Evolutionary conservation across 441 rosid species (phyloP).

Genomic region (Hura crepitans): DNA sequence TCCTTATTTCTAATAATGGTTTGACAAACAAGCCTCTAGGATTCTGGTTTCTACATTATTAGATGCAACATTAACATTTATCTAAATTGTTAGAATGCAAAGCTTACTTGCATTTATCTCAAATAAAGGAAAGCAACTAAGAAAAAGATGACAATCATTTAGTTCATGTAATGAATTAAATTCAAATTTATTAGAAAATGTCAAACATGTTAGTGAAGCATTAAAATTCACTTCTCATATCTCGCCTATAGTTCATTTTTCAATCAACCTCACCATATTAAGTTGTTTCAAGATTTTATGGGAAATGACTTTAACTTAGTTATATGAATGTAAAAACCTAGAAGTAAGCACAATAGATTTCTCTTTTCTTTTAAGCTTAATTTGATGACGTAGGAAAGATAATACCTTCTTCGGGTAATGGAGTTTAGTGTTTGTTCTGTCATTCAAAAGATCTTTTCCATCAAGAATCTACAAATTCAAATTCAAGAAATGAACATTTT

Average conservation of each 20-base stretch:
- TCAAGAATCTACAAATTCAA: constrained; percentile 52
- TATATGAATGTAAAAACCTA: not conserved
- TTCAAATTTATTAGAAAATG: not conserved
- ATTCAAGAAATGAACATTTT: too few relatives aligned
- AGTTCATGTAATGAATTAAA: not conserved
- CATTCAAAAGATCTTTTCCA: constrained; percentile 70
- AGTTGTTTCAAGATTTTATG: too few relatives aligned
- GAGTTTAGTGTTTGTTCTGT: constrained; percentile 64
- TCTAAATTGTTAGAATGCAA: not conserved
- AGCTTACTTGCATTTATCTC: not conserved
- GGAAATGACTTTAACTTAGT: not conserved
- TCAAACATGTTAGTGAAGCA: not conserved
- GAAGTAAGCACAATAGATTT: not conserved
- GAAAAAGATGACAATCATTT: not conserved
- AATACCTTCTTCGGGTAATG: constrained; percentile 60
- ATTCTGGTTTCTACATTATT: constrained; percentile 62
- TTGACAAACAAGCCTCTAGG: constrained; percentile 91
- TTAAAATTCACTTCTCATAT: not conserved
- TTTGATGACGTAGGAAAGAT: not conserved
- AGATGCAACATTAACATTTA: not conserved
- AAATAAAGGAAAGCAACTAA: not conserved
- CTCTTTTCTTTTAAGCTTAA: too few relatives aligned
- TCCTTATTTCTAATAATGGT: constrained; percentile 83
- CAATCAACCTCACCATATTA: not conserved
- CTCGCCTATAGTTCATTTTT: not conserved